Evolutionary conservation across 768 basidiomycete species (phyloP), one percentile per base, ranked within the genome.

Genomic region (Coprinellus micaceus): DNA sequence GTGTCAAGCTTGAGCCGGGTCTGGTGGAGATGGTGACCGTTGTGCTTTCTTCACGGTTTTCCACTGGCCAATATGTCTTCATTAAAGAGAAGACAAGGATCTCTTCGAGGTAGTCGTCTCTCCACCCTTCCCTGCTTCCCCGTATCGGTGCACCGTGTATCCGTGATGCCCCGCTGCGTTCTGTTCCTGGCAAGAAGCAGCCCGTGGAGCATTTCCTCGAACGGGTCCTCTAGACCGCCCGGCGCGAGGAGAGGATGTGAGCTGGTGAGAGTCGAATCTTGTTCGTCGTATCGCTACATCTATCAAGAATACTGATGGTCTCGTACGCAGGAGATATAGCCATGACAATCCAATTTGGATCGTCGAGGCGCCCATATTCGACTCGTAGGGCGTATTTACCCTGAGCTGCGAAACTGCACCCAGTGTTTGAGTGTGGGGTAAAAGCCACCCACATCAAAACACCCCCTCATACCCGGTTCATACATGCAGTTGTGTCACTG

Each of bases 51-150:
- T 48, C 47, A 47, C 22, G 49, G 49, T 29, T 30, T 33, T 51
- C 49, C 21, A 51, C 2, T n/a, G 7, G 49, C 49, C 29, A 37
- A 36, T 51, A 51, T 51, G 49, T 51, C 26, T 51, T 36, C 21
- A 51, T 51, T 51, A 17, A 51, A 48, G 25, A 21, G 47, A 48
- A 48, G 47, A n/a, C 25, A n/a, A 28, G 28, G 9, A 7, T 28
- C 17, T 26, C 47, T 12, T 30, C 28, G 47, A 48, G 24, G 17
- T 28, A 24, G 25, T 9, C 29, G 24, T n/a, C 15, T 13, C 22
- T 28, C 47, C 17, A 26, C 25, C 33, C 33, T 6, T 33, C 33
- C 33, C 33, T 33, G 33, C 33, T 33, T 33, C 33, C 13, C 33
- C 33, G 13, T 33, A 33, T 33, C 33, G 13, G 33, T 13, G 13